Percentiles rank a stretch among this genome's conserved stretches.
Evolutionary conservation across 352 stramenopile species (phyloP).

Genomic region (Phytophthora sojae): DNA sequence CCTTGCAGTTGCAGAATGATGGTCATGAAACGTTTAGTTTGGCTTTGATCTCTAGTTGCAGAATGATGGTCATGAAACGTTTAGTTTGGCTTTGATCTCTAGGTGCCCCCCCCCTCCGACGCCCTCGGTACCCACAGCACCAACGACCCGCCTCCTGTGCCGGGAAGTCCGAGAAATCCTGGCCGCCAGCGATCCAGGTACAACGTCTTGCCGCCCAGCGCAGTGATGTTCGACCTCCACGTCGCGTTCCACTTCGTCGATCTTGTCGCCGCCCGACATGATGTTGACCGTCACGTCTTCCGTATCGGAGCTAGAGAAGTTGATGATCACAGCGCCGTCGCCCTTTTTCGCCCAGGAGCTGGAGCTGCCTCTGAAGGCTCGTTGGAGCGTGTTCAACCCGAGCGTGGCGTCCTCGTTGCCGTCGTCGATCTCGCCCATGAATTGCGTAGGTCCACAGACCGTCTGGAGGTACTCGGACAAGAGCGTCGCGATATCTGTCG

Average conservation of each 20-base stretch:
- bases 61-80: no score
- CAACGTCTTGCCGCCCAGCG: slow-evolving; percentile 39
- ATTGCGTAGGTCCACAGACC: slow-evolving; percentile 52
- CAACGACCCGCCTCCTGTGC: slow-evolving; percentile 53
- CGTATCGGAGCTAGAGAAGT: no score
- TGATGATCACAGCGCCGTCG: no score
- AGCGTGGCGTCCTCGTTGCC: slow-evolving; percentile 49
- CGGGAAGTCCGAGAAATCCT: slow-evolving; percentile 32
- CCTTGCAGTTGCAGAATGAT: no score
- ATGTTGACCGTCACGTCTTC: slow-evolving; percentile 40
- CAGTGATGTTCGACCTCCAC: slow-evolving; percentile 31
- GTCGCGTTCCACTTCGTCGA: slow-evolving; percentile 23
- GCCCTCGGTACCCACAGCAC: slow-evolving; percentile 58
- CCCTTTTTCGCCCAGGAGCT: slow-evolving; percentile 39
- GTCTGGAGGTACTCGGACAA: slow-evolving; percentile 67
- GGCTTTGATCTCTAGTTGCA: no score
- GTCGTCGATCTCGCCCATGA: slow-evolving; percentile 66
- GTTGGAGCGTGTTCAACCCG: slow-evolving; percentile 34
- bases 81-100: slow-evolving; percentile 58
- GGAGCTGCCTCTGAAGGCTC: slow-evolving; percentile 30
- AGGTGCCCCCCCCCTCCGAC: slow-evolving; percentile 45
- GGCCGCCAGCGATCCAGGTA: slow-evolving; percentile 38
- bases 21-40: no score
- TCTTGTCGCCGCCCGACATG: slow-evolving; percentile 36
- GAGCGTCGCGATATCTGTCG: slow-evolving; percentile 50